These are phyloP conservation scores for Phyllosticta ampelicida DNA, from an alignment of 2,329 filamentous ascomycete species.

Conservation along the genomic window DNA sequence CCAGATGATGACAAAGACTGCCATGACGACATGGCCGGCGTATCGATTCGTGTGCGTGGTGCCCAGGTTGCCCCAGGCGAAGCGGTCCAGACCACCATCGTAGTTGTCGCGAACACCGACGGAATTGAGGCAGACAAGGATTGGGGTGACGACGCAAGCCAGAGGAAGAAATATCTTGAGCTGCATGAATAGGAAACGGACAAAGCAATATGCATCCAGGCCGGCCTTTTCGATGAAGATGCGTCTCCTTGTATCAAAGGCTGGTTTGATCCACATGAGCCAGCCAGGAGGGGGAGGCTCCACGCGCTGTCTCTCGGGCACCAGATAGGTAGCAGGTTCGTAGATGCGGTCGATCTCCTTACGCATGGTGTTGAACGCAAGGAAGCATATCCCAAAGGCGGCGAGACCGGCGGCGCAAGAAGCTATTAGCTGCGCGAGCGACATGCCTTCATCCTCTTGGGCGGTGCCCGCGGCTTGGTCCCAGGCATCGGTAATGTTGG, in stretches of 20 bases:
- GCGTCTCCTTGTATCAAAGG: slow-evolving; percentile 4
- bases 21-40: slow-evolving; percentile 76
- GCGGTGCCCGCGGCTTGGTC: slow-evolving; percentile 3
- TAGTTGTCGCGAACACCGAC: slow-evolving; percentile 56
- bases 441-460: slow-evolving; percentile 1
- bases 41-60: slow-evolving; percentile 54
- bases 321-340: slow-evolving; percentile 75
- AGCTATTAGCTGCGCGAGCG: slow-evolving; percentile 7
- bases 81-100: slow-evolving; percentile 51
- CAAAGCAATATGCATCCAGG: slow-evolving; percentile 93
- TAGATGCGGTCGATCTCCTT: slow-evolving; percentile 75
- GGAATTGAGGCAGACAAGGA: slow-evolving; percentile 77
- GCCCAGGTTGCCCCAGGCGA: slow-evolving; percentile 82
- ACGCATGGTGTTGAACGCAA: slow-evolving; percentile 62
- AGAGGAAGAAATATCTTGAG: slow-evolving; percentile 88
- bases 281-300: slow-evolving; percentile 55
- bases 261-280: slow-evolving; percentile 41
- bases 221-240: slow-evolving; percentile 39
- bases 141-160: slow-evolving; percentile 65
- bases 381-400: slow-evolving; percentile 5
- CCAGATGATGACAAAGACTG: slow-evolving; percentile 67
- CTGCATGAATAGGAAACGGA: slow-evolving; percentile 77
- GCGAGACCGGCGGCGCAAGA: slow-evolving; percentile 1
- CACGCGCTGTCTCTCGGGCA: slow-evolving; percentile 74
- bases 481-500: not conserved